A percentile compares a stretch with the other conserved stretches of the same genome.
Evolutionary conservation across 2,329 filamentous ascomycete species (phyloP).

Genomic region (Huntiella moniliformis): DNA sequence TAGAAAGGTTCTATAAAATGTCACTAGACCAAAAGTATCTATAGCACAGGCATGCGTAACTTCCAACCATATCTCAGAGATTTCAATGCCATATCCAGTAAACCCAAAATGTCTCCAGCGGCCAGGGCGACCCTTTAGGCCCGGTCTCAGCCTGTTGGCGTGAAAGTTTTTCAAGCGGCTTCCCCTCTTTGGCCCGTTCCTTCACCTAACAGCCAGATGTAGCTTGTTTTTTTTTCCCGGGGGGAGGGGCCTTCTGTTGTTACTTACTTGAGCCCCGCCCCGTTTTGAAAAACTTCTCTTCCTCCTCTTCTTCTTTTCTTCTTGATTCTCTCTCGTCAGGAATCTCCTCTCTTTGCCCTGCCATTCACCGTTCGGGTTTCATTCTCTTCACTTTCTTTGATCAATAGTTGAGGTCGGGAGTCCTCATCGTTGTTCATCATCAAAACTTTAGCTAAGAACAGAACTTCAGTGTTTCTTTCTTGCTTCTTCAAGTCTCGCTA

Average conservation of each 20-base stretch:
- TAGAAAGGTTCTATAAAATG: neutral
- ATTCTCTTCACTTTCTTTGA: slow-evolving; percentile 24
- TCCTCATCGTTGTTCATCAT: slow-evolving; percentile 14
- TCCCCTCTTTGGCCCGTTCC: slow-evolving; percentile 12
- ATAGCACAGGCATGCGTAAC: neutral
- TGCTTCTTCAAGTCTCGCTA: slow-evolving; percentile 10
- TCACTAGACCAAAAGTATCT: slow-evolving; percentile 6
- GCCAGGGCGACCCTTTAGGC: too few species aligned
- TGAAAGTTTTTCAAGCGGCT: slow-evolving; percentile 11
- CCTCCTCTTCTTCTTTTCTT: slow-evolving; percentile 2
- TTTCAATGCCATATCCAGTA: neutral
- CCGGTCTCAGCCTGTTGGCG: neutral
- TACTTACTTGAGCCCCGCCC: neutral
- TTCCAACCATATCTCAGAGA: neutral
- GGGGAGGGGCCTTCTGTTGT: neutral
- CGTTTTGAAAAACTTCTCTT: neutral
- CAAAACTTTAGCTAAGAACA: slow-evolving; percentile 6
- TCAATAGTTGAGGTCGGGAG: slow-evolving; percentile 19
- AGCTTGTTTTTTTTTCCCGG: neutral
- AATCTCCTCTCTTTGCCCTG: slow-evolving; percentile 18
- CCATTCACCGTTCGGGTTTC: slow-evolving; percentile 5
- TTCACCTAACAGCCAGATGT: neutral
- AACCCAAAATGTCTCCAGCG: neutral
- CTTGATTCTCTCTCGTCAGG: slow-evolving; percentile 14
- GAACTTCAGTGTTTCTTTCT: slow-evolving; percentile 12